Percentiles rank a stretch among this genome's conserved stretches.
These are phyloP conservation scores for Pseudovirgaria hyperparasitica DNA, from an alignment of 2,329 filamentous ascomycete species.

Conservation along the genomic window DNA sequence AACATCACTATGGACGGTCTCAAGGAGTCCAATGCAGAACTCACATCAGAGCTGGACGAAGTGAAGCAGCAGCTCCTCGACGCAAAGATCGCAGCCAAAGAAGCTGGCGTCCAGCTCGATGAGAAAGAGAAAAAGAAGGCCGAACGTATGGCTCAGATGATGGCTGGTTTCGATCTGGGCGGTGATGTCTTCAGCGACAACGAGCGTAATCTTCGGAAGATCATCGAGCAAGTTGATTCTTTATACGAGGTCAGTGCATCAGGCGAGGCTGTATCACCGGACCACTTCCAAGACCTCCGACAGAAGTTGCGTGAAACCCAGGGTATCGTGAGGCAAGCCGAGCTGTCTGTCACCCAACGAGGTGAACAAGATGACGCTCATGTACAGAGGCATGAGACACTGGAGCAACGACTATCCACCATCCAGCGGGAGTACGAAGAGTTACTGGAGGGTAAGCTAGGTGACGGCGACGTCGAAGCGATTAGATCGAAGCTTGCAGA, in stretches of 20 bases:
- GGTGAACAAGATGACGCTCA: slow-evolving; percentile 50
- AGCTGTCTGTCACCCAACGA: slow-evolving; percentile 68
- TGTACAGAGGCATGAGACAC: slow-evolving; percentile 54
- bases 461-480: slow-evolving; percentile 68
- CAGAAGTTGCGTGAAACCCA: slow-evolving; percentile 77
- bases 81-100: slow-evolving; percentile 92
- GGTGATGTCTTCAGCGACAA: slow-evolving; percentile 90
- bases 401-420: slow-evolving; percentile 62
- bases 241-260: slow-evolving; percentile 63
- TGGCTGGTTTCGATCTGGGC: slow-evolving; percentile 94
- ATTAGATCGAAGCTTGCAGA: slow-evolving; percentile 69
- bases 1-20: slow-evolving; percentile 95
- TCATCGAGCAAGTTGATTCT: slow-evolving; percentile 71
- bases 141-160: slow-evolving; percentile 99
- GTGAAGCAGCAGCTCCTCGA: slow-evolving; percentile 93
- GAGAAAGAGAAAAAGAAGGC: slow-evolving; percentile 99
- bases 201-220: slow-evolving; percentile 69
- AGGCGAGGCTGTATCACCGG: slow-evolving; percentile 68
- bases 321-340: slow-evolving; percentile 82
- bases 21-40: slow-evolving; percentile 88
- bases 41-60: slow-evolving; percentile 84
- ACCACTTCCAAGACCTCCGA: slow-evolving; percentile 66
- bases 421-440: slow-evolving; percentile 78
- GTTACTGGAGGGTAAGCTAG: slow-evolving; percentile 65
- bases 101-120: slow-evolving; percentile 76